phyloP scores from a whole-genome alignment of 176 grass and related monocot genomes.

The Carex myosuroides region DNA sequence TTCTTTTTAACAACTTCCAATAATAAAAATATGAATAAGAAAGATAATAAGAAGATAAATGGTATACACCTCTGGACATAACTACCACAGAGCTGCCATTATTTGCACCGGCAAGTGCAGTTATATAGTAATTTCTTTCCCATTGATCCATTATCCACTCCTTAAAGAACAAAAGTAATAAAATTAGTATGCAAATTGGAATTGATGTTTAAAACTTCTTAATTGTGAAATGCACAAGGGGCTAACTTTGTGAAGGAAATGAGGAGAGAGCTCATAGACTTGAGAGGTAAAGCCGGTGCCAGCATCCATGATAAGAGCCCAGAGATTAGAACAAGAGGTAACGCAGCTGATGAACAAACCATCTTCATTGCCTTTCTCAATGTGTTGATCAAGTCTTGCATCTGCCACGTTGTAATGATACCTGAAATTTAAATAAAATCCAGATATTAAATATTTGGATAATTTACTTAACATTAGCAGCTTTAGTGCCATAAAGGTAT shows the following conservation, averaged over 20 bases:
- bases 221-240: constrained; percentile 20
- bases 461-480: neutral
- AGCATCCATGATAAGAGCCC: constrained; percentile 98
- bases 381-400: constrained; percentile 73
- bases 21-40: neutral
- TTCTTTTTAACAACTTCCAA: neutral
- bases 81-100: constrained; percentile 89
- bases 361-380: constrained; percentile 98
- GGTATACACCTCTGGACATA: constrained; percentile 98
- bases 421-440: constrained; percentile 29
- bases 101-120: constrained; percentile 80
- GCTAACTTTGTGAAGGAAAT: constrained; percentile 98
- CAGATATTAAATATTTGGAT: neutral
- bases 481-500: constrained; percentile 10
- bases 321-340: constrained; percentile 81
- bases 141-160: constrained; percentile 99
- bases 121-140: constrained; percentile 97
- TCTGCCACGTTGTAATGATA: constrained; percentile 99
- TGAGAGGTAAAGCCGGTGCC: constrained; percentile 83
- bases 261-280: constrained; percentile 85
- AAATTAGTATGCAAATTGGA: constrained; percentile 9
- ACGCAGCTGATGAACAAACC: constrained; percentile 91
- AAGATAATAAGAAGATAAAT: constrained; percentile 9
- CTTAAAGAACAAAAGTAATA: constrained; percentile 35
- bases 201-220: constrained; percentile 17